Conservation (phyloP, 2,329 filamentous ascomycete species). For the Pseudophaeomoniella oleicola region DNA sequence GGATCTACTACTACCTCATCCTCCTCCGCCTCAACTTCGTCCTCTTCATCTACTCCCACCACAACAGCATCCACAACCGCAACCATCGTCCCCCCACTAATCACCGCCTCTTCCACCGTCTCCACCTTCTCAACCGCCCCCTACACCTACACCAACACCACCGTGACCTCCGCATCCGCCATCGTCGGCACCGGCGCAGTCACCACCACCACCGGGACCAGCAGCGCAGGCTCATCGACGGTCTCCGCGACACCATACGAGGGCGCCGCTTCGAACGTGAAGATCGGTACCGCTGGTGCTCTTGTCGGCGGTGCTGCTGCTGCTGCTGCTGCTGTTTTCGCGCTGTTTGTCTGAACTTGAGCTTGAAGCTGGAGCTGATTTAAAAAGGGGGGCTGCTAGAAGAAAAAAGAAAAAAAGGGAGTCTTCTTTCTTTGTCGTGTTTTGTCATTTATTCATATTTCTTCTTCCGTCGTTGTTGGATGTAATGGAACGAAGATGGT, state of each 20-base stretch:
- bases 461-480: too few species aligned
- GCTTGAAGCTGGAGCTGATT: too few species aligned
- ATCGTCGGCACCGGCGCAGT: neutral
- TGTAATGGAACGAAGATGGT: too few species aligned
- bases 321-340: too few species aligned
- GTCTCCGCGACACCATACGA: neutral
- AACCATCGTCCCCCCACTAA: constrained; percentile 4
- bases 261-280: neutral
- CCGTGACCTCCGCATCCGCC: constrained; percentile 2
- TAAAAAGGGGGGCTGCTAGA: too few species aligned
- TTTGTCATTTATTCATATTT: too few species aligned
- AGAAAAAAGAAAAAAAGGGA: too few species aligned
- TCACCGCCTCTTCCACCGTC: constrained; percentile 1
- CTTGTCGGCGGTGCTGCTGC: neutral
- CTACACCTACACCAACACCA: constrained; percentile 8
- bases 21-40: constrained; percentile 7
- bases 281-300: neutral
- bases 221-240: neutral
- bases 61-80: constrained; percentile 7
- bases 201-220: neutral
- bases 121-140: constrained; percentile 8
- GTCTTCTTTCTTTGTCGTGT: too few species aligned
- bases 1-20: constrained; percentile 4
- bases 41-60: neutral
- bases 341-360: too few species aligned